Percentiles rank a stretch among this genome's conserved stretches.
Conservation (phyloP, 306 rosid species). For the Rosa rugosa region DNA sequence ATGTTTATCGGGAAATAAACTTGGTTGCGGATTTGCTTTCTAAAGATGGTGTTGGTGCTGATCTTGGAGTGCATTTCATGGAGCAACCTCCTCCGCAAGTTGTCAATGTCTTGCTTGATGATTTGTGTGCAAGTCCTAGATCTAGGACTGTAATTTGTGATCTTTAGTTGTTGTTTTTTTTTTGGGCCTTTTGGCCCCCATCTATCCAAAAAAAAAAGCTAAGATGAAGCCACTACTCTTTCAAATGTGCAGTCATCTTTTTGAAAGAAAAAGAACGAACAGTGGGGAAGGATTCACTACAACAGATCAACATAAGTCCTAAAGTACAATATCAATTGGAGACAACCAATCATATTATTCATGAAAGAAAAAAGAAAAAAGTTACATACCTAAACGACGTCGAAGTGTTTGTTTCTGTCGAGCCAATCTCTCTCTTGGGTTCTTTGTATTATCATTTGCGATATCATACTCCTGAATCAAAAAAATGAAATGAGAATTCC, state of each 20-base stretch:
- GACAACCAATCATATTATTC: neutral
- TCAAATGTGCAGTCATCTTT: neutral
- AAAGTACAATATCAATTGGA: neutral
- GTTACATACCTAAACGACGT: conserved; percentile 72
- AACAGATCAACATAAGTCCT: neutral
- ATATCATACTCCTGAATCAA: conserved; percentile 83
- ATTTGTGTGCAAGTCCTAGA: too few species aligned
- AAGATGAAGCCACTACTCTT: neutral
- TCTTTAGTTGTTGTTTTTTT: too few species aligned
- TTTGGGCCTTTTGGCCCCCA: too few species aligned
- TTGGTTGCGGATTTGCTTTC: too few species aligned
- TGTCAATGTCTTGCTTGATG: too few species aligned
- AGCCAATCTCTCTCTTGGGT: conserved; percentile 86
- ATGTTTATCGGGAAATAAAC: too few species aligned
- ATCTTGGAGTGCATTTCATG: too few species aligned
- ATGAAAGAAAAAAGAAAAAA: neutral
- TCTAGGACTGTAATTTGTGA: too few species aligned
- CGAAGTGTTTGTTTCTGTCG: conserved; percentile 93
- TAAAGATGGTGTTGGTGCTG: too few species aligned
- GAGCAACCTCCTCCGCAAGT: too few species aligned
- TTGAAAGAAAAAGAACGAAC: neutral
- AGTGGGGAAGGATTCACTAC: neutral
- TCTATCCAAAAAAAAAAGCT: neutral
- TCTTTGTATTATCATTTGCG: conserved; percentile 63
- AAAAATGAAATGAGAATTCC: conserved; percentile 15